These are phyloP conservation scores for Chaetomium tenue DNA, from an alignment of 495 filamentous ascomycete species.

Conservation along the genomic window DNA sequence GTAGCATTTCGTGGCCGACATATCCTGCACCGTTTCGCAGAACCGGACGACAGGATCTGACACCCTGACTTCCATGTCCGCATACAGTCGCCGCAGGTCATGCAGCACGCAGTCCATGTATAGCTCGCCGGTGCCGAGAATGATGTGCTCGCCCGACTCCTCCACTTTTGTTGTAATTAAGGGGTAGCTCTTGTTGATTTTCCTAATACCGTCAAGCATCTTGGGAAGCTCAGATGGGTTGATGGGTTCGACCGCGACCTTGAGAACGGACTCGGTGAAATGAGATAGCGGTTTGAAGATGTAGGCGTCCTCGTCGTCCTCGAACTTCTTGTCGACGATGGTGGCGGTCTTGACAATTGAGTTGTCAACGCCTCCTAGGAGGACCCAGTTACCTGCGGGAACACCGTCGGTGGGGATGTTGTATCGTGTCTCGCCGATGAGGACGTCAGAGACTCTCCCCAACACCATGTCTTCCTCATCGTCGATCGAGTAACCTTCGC, in stretches of 20 bases:
- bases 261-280: conserved; percentile 96
- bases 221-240: conserved; percentile 98
- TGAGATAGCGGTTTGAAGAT: conserved; percentile 92
- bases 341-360: conserved; percentile 99
- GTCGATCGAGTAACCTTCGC: conserved; percentile 93
- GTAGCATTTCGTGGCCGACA: conserved; percentile 95
- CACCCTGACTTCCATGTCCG: conserved; percentile 99
- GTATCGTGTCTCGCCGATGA: conserved; percentile 92
- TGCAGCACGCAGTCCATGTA: conserved; percentile 99
- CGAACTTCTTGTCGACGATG: conserved; percentile 74
- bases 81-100: conserved; percentile 86
- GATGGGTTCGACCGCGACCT: conserved; percentile 96
- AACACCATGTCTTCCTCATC: conserved; percentile 97
- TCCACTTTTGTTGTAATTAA: conserved; percentile 95
- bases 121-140: conserved; percentile 91
- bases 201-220: conserved; percentile 95
- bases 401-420: conserved; percentile 88
- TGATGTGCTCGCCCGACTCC: conserved; percentile 95
- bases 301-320: conserved; percentile 85
- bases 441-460: conserved; percentile 84
- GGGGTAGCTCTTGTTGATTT: conserved; percentile 96
- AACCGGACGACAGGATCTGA: conserved; percentile 97
- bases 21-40: conserved; percentile 97
- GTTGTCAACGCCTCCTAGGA: conserved; percentile 90
- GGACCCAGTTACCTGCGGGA: conserved; percentile 92